Evolutionary conservation across 1,284 basidiomycete genomes (phyloP), one percentile per base, ranked within the genome.

Genomic region (Volvariella volvacea): DNA sequence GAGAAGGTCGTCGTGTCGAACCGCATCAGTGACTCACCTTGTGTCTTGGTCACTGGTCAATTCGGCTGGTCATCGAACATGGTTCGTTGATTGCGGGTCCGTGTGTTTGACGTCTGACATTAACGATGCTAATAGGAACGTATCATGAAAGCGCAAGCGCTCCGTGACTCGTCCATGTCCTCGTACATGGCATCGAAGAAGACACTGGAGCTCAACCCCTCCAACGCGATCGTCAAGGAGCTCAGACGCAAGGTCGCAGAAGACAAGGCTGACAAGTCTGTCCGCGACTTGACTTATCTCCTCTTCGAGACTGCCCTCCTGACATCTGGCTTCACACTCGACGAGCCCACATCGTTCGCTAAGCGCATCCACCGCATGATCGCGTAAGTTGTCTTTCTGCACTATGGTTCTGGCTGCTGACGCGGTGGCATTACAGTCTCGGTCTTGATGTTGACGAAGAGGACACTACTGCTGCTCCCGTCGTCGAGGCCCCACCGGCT

Each of bases 1-100:
- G 96, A 99, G 82, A 99, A 99, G 82, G 96, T 99, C 31, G 83
- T 97, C 53, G 79, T 98, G 57, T 98, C 96, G 44, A 98, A 96
- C 84, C 92, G 95, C 69, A 94, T 97, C 74, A 78, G 81, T 60
- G 91, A 95, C 70, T 96, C 93, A 21, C 93, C 93, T 47, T 95
- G 92, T 62, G 92, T 96, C 34, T 86, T 96, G 60, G 95, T 98
- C 62, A 98, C 96, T 53, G 95, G 94, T 52, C 93, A 97, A 66
- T 99, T 97, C 67, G 94, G 95, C 50, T 99, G 96, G 96, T 97
- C 93, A 39, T 93, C 94, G 53, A 98, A 98, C 82, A 97, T 98
- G 94, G 86, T 80, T 50, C 20, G 74, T 66, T 10, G 3, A 40
- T 43, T 44, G 16, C 14, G 42, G 0, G 2, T 9, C 33, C 3